These are phyloP conservation scores for Ophiognomonia clavigignenti-juglandacearum DNA, from an alignment of 2,329 filamentous ascomycete species.

Conservation along the genomic window DNA sequence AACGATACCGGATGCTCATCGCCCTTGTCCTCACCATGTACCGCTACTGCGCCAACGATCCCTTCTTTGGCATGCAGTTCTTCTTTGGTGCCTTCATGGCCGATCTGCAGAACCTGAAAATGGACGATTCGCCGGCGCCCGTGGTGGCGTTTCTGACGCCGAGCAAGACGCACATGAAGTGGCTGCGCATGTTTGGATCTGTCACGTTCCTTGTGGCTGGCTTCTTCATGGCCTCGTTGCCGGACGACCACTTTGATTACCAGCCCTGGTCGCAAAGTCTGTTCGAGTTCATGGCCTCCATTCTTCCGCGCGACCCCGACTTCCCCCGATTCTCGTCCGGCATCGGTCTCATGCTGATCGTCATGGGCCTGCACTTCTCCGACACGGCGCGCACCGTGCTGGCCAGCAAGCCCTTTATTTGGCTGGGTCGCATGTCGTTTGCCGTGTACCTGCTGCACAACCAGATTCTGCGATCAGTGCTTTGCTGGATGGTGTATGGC, in stretches of 20 bases:
- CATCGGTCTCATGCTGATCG: slow-evolving; percentile 15
- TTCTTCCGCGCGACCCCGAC: slow-evolving; percentile 14
- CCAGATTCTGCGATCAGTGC: slow-evolving; percentile 16
- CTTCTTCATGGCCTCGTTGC: slow-evolving; percentile 14
- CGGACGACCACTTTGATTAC: slow-evolving; percentile 14
- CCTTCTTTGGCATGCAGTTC: slow-evolving; percentile 18
- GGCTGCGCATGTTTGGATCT: slow-evolving; percentile 14
- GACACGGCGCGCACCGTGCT: slow-evolving; percentile 10
- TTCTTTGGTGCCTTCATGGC: slow-evolving; percentile 18
- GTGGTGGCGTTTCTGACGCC: slow-evolving; percentile 11
- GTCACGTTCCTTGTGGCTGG: slow-evolving; percentile 12
- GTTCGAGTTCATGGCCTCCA: slow-evolving; percentile 11
- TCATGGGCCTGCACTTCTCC: slow-evolving; percentile 16
- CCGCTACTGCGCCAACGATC: slow-evolving; percentile 16
- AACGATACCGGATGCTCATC: slow-evolving; percentile 16
- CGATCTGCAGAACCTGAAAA: slow-evolving; percentile 12
- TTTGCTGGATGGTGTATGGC: slow-evolving; percentile 17
- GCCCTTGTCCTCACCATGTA: slow-evolving; percentile 12
- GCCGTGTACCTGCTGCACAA: slow-evolving; percentile 17
- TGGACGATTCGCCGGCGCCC: slow-evolving; percentile 7
- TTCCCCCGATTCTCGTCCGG: slow-evolving; percentile 16
- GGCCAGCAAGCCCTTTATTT: slow-evolving; percentile 15
- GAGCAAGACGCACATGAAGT: slow-evolving; percentile 12
- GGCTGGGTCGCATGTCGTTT: slow-evolving; percentile 16
- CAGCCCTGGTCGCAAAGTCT: slow-evolving; percentile 16